Percentiles rank a stretch among this genome's conserved stretches.
Evolutionary conservation across 495 filamentous ascomycete species (phyloP).

Genomic region (Penicillium roqueforti): DNA sequence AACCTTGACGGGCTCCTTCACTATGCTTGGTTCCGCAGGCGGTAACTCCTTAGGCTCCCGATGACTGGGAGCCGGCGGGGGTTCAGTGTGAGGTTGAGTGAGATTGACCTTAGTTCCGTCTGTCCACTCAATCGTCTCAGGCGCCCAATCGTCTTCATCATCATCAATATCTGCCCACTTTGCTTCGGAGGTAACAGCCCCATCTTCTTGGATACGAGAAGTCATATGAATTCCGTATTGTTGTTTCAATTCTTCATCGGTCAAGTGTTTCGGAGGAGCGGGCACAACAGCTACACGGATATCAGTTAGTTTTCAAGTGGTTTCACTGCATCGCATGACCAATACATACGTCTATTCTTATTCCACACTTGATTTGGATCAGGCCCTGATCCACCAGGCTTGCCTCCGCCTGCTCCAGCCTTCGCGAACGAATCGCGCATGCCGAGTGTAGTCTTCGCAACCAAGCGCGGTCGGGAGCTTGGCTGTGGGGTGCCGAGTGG

Average conservation of each 20-base stretch:
- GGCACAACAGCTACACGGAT: conserved; percentile 61
- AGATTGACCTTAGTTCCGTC: conserved; percentile 92
- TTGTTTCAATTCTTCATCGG: conserved; percentile 94
- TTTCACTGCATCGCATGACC: neutral
- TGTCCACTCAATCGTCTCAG: conserved; percentile 93
- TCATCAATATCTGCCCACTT: conserved; percentile 99
- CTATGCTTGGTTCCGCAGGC: conserved; percentile 18
- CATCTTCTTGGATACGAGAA: conserved; percentile 79
- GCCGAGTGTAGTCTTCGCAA: conserved; percentile 61
- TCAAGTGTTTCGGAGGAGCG: conserved; percentile 84
- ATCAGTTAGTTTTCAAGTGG: conserved; percentile 26
- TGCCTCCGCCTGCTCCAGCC: conserved; percentile 37
- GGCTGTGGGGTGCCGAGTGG: conserved; percentile 40
- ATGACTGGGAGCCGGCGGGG: conserved; percentile 21
- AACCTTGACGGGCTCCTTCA: conserved; percentile 31
- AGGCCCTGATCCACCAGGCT: conserved; percentile 50
- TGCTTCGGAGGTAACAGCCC: conserved; percentile 66
- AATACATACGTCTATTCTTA: conserved; percentile 83
- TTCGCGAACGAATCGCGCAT: conserved; percentile 52
- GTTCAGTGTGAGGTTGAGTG: conserved; percentile 44
- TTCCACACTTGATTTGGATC: conserved; percentile 90
- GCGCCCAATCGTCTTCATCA: conserved; percentile 97
- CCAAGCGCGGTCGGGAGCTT: conserved; percentile 54
- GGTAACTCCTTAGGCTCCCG: conserved; percentile 28
- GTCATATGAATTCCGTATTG: conserved; percentile 96